Percentiles rank a stretch among this genome's conserved stretches.
Evolutionary conservation across 2,329 filamentous ascomycete species (phyloP).

Genomic region (Fusarium xyrophilum): DNA sequence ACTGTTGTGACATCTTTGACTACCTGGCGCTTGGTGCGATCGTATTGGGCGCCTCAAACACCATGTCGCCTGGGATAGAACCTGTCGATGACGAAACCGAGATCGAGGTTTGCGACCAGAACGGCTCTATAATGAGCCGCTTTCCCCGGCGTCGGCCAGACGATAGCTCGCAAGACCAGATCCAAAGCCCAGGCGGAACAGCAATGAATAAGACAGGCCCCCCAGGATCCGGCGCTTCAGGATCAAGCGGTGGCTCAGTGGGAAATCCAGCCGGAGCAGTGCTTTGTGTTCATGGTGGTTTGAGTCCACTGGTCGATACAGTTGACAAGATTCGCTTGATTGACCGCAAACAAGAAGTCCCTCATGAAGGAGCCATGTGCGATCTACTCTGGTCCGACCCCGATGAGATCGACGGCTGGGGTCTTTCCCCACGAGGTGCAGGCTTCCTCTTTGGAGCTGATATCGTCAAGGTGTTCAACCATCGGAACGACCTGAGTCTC

Average conservation of each 20-base stretch:
- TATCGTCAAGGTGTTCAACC: conserved; percentile 95
- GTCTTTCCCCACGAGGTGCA: conserved; percentile 88
- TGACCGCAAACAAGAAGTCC: conserved; percentile 97
- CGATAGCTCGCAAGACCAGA: conserved; percentile 38
- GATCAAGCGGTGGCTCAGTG: conserved; percentile 67
- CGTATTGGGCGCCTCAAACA: conserved; percentile 83
- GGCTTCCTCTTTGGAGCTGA: conserved; percentile 95
- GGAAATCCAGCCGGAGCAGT: conserved; percentile 81
- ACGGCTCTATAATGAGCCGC: conserved; percentile 77
- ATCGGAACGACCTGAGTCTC: conserved; percentile 88
- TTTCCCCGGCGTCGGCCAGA: conserved; percentile 62
- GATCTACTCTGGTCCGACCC: conserved; percentile 98
- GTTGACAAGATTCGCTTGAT: conserved; percentile 95
- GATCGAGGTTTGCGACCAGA: conserved; percentile 89
- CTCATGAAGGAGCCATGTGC: conserved; percentile 98
- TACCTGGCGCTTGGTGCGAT: conserved; percentile 91
- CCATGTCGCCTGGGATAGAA: conserved; percentile 59
- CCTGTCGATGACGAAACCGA: conserved; percentile 77
- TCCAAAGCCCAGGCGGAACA: conserved; percentile 41
- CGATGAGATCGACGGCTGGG: conserved; percentile 98
- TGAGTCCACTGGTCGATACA: conserved; percentile 88
- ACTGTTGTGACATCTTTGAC: conserved; percentile 98
- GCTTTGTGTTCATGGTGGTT: conserved; percentile 92
- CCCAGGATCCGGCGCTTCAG: conserved; percentile 80
- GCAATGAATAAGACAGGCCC: conserved; percentile 63